Conservation (phyloP, 1,284 basidiomycete genomes). For the Porogramme epimiltina region DNA sequence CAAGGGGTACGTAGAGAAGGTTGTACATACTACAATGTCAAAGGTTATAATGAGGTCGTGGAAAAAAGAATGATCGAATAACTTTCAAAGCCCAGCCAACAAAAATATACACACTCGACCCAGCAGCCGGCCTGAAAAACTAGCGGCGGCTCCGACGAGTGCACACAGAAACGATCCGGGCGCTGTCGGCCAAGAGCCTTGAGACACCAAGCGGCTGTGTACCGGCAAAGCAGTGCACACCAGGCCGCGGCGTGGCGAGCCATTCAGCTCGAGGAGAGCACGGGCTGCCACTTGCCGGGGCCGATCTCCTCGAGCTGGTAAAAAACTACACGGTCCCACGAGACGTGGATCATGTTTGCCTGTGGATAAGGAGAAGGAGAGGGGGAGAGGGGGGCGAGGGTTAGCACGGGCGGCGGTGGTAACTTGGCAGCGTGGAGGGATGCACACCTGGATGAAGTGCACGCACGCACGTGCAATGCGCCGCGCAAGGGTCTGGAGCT, state of each 20-base stretch:
- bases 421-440: conserved; percentile 14
- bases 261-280: conserved; percentile 42
- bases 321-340: conserved; percentile 69
- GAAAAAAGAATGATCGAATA: background rate
- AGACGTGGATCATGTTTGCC: conserved; percentile 67
- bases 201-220: too few relatives aligned
- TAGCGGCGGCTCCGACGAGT: background rate
- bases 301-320: conserved; percentile 72
- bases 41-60: background rate
- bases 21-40: background rate
- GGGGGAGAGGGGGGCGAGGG: conserved; percentile 16
- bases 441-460: conserved; percentile 70
- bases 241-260: background rate
- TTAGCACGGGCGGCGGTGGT: conserved; percentile 4
- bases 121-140: background rate
- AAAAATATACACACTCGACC: background rate
- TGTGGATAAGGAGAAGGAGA: conserved; percentile 22
- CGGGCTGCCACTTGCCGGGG: conserved; percentile 69
- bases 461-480: conserved; percentile 70
- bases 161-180: background rate
- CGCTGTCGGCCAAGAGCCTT: too few relatives aligned
- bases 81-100: conserved; percentile 3
- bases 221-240: background rate
- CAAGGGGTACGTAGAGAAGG: too few relatives aligned
- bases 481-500: conserved; percentile 66